Evolutionary conservation across 2,329 filamentous ascomycete species (phyloP).

Genomic region (Chrysosporium queenslandicum): DNA sequence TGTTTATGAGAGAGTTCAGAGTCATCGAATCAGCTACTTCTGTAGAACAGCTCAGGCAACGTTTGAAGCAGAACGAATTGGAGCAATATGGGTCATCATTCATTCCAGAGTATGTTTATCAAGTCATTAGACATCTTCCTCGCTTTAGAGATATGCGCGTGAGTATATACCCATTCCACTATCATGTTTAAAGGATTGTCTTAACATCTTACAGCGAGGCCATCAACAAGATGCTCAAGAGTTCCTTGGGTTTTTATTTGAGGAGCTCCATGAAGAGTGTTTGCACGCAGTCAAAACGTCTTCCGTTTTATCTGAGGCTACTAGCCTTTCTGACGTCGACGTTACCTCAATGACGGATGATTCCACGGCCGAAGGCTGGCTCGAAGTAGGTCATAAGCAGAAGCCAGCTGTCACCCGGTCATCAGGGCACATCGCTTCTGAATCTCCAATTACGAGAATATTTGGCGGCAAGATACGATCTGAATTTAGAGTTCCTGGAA

Average conservation of each 20-base stretch:
- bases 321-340: conserved; percentile 38
- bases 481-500: conserved; percentile 73
- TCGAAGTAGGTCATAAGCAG: conserved; percentile 89
- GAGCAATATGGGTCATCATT: conserved; percentile 88
- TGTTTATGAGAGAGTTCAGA: conserved; percentile 90
- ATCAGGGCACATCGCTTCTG: conserved; percentile 60
- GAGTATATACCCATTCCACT: conserved; percentile 29
- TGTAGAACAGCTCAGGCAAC: conserved; percentile 60
- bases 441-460: conserved; percentile 84
- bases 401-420: conserved; percentile 76
- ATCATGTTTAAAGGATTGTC: background rate
- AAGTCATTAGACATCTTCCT: conserved; percentile 75
- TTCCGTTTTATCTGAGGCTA: conserved; percentile 35
- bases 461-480: conserved; percentile 88
- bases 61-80: conserved; percentile 70
- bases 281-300: conserved; percentile 59
- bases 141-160: conserved; percentile 89
- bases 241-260: conserved; percentile 84
- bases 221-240: conserved; percentile 98
- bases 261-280: conserved; percentile 89
- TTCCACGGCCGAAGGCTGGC: conserved; percentile 60
- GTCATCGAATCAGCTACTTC: conserved; percentile 70
- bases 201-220: conserved; percentile 53
- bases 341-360: conserved; percentile 25
- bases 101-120: conserved; percentile 88